Conservation (phyloP, 2,329 filamentous ascomycete genomes). For the Xylaria digitata region DNA sequence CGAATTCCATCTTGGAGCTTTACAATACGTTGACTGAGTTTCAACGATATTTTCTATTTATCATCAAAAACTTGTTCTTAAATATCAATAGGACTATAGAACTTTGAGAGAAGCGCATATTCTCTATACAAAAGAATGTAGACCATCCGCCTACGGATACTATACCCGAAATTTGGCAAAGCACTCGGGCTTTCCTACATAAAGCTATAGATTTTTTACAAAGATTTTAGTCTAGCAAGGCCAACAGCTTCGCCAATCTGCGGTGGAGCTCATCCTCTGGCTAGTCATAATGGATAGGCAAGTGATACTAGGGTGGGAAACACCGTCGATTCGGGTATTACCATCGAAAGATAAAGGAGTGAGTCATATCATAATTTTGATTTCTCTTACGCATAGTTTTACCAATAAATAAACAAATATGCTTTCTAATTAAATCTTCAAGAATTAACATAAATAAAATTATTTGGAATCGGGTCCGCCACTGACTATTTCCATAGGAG, state of each 20-base stretch:
- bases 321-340: neutral
- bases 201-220: neutral
- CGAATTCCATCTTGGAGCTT: too few species aligned
- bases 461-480: slow-evolving; percentile 3
- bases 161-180: neutral
- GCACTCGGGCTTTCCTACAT: neutral
- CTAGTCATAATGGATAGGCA: neutral
- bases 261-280: neutral
- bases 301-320: slow-evolving; percentile 5
- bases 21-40: too few species aligned
- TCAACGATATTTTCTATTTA: neutral
- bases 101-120: neutral
- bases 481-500: neutral
- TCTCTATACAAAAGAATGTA: neutral
- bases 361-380: neutral
- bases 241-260: neutral
- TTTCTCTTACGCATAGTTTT: neutral
- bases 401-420: neutral
- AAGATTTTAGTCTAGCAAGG: neutral
- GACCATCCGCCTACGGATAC: neutral
- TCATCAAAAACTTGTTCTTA: neutral
- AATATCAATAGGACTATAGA: neutral
- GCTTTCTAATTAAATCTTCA: neutral
- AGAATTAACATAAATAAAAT: neutral
- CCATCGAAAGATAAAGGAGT: neutral